Base-by-base conservation (phyloP, 1,139 yeast species). In the Yamadazyma songkhlaensis region DNA sequence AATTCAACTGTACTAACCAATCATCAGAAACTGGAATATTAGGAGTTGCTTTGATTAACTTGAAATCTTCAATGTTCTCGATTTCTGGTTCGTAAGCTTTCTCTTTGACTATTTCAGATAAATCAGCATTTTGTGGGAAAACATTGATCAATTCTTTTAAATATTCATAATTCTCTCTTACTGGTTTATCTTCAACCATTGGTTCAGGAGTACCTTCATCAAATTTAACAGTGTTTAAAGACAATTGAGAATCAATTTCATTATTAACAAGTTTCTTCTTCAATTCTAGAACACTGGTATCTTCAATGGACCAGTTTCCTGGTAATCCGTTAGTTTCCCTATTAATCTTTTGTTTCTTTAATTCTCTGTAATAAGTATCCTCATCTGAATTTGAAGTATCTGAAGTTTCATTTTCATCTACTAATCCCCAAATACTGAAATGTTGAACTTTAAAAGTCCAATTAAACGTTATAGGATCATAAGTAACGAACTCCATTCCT, bases 351-450 rank as follows among this genome's bases (percentile, higher is more conserved):
- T 69, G 72, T 23, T 62, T 62, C 39, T 67, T 66, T 26, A 68
- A 45, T 46, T 67, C 74, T 34, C 58, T 55, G 8, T 51, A 46
- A 34, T 53, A 59, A 9, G 46, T 52, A 2, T 57, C 64, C 32
- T 51, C 55, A 36, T 62, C 64, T 38, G 60, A 60, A 9, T 12
- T 51, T 39, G 6, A 60, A 57, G 31, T n/a, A 17, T 35, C 37
- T 9, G 36, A 28, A 14, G 11, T 13, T 10, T 13, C 25, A 9
- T 9, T 46, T 47, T 38, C 60, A 29, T 55, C 42, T 36, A 83
- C 73, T 33, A 92, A 63, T 3, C 97, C 97, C 96, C 97, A 92
- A 6, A 84, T 77, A 63, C 96, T 88, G 53, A 92, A 92, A 64
- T 92, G 98, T 46, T 84, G 81, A 1, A 92, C 97, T 49, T 72